Evolutionary conservation across 768 basidiomycete genomes (phyloP).

Genomic region (Xerocomellus dryophilus): DNA sequence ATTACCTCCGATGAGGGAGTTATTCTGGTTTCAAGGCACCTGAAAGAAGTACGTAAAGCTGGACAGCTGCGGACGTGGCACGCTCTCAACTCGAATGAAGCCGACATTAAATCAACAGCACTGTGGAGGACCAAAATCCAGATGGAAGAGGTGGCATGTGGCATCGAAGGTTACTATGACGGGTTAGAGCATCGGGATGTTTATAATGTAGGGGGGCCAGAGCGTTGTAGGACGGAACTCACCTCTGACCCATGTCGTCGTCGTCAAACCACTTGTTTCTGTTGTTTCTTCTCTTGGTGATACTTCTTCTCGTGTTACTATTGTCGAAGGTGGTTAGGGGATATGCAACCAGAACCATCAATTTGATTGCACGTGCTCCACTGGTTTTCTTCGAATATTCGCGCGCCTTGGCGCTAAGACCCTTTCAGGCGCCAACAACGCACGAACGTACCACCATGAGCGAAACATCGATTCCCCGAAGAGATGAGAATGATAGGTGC

Average conservation of each 20-base stretch:
- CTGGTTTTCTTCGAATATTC: neutral
- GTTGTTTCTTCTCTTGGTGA: constrained; percentile 12
- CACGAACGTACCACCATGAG: constrained; percentile 9
- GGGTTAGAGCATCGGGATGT: neutral
- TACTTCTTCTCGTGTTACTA: neutral
- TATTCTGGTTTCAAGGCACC: too few species aligned
- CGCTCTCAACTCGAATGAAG: neutral
- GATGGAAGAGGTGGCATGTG: neutral
- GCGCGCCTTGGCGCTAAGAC: constrained; percentile 7
- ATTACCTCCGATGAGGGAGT: neutral
- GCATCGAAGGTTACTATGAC: neutral
- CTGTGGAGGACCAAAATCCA: neutral
- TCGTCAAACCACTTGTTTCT: constrained; percentile 13
- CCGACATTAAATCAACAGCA: neutral
- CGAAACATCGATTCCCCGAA: neutral
- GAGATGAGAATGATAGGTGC: constrained; percentile 17
- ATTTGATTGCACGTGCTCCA: constrained; percentile 17
- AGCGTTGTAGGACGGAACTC: neutral
- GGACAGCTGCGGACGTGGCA: neutral
- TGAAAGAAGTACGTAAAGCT: neutral
- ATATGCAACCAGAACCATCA: neutral
- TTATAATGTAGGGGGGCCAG: constrained; percentile 13
- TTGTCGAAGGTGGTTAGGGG: neutral
- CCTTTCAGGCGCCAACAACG: constrained; percentile 5
- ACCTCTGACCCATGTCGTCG: constrained; percentile 11